Percentiles rank a stretch among this genome's conserved stretches.
These are phyloP conservation scores for Aspergillus sclerotioniger DNA, from an alignment of 495 filamentous ascomycete genomes.

Conservation along the genomic window DNA sequence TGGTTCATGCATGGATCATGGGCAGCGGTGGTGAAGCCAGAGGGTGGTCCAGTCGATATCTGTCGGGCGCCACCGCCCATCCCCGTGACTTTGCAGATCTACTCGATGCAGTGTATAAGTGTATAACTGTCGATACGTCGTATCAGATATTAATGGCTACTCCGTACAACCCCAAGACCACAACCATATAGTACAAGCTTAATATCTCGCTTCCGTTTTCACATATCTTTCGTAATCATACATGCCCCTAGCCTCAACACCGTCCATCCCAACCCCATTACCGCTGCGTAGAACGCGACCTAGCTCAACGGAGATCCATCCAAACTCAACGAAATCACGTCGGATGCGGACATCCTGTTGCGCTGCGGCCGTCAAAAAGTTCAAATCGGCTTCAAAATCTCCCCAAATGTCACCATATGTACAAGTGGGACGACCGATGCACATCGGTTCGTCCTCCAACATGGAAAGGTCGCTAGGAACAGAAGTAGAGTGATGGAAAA, in stretches of 20 bases:
- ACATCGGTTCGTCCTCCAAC: constrained; percentile 11
- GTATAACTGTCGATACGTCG: no score
- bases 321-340: background rate
- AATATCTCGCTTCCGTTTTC: constrained; percentile 34
- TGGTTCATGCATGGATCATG: no score
- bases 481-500: constrained; percentile 9
- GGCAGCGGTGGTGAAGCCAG: background rate
- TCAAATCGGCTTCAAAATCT: background rate
- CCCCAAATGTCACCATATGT: constrained; percentile 10
- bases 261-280: background rate
- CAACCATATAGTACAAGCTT: constrained; percentile 14
- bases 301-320: background rate
- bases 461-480: constrained; percentile 12
- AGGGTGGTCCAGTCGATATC: background rate
- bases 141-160: no score
- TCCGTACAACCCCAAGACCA: no score
- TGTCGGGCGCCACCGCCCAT: background rate
- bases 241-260: constrained; percentile 27
- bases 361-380: background rate
- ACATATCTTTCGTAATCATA: constrained; percentile 50
- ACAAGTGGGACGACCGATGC: constrained; percentile 3
- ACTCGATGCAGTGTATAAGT: no score
- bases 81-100: constrained; percentile 4
- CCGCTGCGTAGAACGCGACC: background rate
- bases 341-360: background rate